Conservation (phyloP, 805 yeast species). For the Pichia occidentalis region DNA sequence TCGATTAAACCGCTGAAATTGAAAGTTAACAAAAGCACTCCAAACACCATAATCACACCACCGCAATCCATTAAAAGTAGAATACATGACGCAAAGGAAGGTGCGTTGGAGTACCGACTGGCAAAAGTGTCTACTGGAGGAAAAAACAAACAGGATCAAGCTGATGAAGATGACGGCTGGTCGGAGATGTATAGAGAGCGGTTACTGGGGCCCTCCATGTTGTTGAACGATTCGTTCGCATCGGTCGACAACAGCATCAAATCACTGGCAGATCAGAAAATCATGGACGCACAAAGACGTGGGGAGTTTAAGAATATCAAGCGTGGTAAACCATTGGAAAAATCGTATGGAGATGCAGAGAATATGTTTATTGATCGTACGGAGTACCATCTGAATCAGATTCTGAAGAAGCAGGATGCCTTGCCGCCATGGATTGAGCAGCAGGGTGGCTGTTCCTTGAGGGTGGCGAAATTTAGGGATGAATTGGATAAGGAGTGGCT, state of each 20-base stretch:
- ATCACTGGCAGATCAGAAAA: slow-evolving; percentile 67
- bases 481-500: slow-evolving; percentile 39
- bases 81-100: slow-evolving; percentile 56
- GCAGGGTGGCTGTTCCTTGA: slow-evolving; percentile 49
- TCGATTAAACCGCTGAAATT: slow-evolving; percentile 33
- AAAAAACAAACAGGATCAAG: slow-evolving; percentile 15
- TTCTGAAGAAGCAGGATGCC: slow-evolving; percentile 68
- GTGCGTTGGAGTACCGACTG: slow-evolving; percentile 55
- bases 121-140: slow-evolving; percentile 32
- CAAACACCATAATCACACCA: slow-evolving; percentile 6
- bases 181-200: slow-evolving; percentile 57
- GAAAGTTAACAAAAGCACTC: background rate
- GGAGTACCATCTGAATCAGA: slow-evolving; percentile 74
- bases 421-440: slow-evolving; percentile 89
- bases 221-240: slow-evolving; percentile 36
- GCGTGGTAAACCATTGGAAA: slow-evolving; percentile 55
- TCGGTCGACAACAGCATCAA: slow-evolving; percentile 46
- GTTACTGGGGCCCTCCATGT: slow-evolving; percentile 50
- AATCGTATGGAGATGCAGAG: slow-evolving; percentile 30
- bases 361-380: slow-evolving; percentile 58
- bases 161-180: slow-evolving; percentile 41
- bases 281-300: slow-evolving; percentile 63
- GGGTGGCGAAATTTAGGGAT: slow-evolving; percentile 41
- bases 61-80: slow-evolving; percentile 30
- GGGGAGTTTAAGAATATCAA: slow-evolving; percentile 63